Percentiles rank a stretch among this genome's conserved stretches.
Conservation (phyloP, 2,329 filamentous ascomycete species). For the Botrytis pseudocinerea region DNA sequence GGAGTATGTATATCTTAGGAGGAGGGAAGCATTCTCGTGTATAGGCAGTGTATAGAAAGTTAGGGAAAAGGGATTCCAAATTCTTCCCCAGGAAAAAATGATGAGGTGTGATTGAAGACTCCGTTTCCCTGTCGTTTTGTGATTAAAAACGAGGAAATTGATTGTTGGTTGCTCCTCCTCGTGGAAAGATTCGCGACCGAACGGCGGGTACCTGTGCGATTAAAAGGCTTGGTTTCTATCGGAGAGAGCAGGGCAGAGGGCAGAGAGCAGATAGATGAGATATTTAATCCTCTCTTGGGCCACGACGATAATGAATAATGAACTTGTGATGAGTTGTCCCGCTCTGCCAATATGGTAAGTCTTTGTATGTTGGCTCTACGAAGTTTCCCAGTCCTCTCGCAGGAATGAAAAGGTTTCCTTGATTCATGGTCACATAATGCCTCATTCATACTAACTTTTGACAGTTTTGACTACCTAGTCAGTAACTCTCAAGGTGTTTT, state of each 20-base stretch:
- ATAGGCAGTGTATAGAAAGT: not conserved
- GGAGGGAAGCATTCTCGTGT: constrained; percentile 18
- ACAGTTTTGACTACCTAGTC: not conserved
- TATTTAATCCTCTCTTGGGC: not conserved
- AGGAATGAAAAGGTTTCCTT: not conserved
- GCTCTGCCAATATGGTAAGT: not conserved
- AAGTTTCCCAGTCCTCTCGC: not conserved
- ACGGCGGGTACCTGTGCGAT: not conserved
- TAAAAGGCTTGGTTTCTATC: not conserved
- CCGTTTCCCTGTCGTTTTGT: not conserved
- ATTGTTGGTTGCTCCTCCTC: constrained; percentile 1
- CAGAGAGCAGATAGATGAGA: not conserved
- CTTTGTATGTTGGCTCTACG: not conserved
- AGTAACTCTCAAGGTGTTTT: constrained; percentile 16
- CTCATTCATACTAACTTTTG: not conserved
- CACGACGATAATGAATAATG: not conserved
- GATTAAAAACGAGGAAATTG: not conserved
- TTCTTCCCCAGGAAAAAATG: not conserved
- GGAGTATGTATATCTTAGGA: constrained; percentile 1
- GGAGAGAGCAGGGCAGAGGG: not conserved
- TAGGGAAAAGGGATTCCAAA: not conserved
- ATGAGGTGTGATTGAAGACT: constrained; percentile 7
- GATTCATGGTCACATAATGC: not conserved
- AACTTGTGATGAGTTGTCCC: not conserved
- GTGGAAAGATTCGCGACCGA: constrained; percentile 7